phyloP scores from a whole-genome alignment of 1,139 yeast genomes.

The Pichia sp. region DNA sequence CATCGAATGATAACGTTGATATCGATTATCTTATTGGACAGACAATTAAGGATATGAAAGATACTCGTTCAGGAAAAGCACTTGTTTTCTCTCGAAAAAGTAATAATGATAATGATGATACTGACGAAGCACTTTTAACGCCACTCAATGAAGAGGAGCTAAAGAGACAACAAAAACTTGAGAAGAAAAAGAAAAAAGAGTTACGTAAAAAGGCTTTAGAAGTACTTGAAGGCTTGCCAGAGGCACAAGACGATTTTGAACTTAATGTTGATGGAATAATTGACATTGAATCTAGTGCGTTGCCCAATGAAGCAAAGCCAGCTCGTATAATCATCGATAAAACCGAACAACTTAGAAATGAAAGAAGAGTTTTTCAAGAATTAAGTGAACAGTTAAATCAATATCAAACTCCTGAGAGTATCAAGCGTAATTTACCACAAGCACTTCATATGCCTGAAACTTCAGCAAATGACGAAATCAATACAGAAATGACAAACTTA shows the following conservation, averaged over 20 bases:
- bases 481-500: not conserved
- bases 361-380: constrained; percentile 24
- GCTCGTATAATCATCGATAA: constrained; percentile 5
- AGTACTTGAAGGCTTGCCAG: constrained; percentile 39
- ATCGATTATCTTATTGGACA: constrained; percentile 5
- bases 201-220: constrained; percentile 23
- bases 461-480: not conserved
- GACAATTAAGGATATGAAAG: constrained; percentile 27
- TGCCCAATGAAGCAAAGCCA: not conserved
- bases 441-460: not conserved
- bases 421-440: constrained; percentile 40
- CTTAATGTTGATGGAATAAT: constrained; percentile 32
- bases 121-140: constrained; percentile 1
- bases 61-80: constrained; percentile 19
- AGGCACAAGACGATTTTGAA: constrained; percentile 55
- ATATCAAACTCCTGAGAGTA: constrained; percentile 36
- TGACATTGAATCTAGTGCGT: not conserved
- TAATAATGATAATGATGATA: constrained; percentile 6
- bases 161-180: constrained; percentile 8
- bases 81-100: constrained; percentile 23
- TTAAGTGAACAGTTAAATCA: constrained; percentile 26
- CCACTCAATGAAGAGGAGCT: constrained; percentile 3
- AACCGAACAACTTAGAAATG: constrained; percentile 14
- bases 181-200: constrained; percentile 5
- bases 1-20: constrained; percentile 23